phyloP scores from a whole-genome alignment of 495 filamentous ascomycete species.

The Rostrohypoxylon terebratum region DNA sequence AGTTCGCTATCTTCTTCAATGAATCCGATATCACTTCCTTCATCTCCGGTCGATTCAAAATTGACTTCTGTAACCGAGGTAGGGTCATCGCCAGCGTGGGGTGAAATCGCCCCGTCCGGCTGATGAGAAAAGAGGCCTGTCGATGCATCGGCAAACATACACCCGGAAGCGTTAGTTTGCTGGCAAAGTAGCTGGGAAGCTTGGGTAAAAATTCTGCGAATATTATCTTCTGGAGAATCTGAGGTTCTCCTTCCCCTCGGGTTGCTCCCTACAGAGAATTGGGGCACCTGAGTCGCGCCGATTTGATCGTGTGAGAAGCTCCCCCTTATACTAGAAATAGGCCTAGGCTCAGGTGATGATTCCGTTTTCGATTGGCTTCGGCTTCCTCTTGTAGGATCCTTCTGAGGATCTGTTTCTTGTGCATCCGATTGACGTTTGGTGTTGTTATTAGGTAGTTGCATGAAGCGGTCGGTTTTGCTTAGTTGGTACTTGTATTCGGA shows the following conservation, averaged over 20 bases:
- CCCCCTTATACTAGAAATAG: slow-evolving; percentile 4
- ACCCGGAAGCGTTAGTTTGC: slow-evolving; percentile 39
- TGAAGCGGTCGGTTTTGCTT: slow-evolving; percentile 34
- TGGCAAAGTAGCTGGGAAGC: slow-evolving; percentile 42
- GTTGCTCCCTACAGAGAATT: slow-evolving; percentile 21
- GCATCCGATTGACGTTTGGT: slow-evolving; percentile 13
- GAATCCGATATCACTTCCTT: slow-evolving; percentile 16
- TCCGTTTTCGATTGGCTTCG: slow-evolving; percentile 5
- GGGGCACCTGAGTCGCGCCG: slow-evolving; percentile 6
- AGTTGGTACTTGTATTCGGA: slow-evolving; percentile 45
- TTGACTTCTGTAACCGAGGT: slow-evolving; percentile 6
- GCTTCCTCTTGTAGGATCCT: slow-evolving; percentile 20
- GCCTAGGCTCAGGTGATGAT: neutral
- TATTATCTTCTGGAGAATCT: slow-evolving; percentile 25
- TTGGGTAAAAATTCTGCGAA: slow-evolving; percentile 38
- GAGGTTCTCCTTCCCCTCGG: slow-evolving; percentile 1
- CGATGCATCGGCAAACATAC: slow-evolving; percentile 37
- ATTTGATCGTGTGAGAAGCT: neutral
- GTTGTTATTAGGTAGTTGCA: slow-evolving; percentile 2
- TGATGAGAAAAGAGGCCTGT: slow-evolving; percentile 31
- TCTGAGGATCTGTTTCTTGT: slow-evolving; percentile 22
- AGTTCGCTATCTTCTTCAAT: neutral
- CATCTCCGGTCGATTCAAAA: slow-evolving; percentile 36
- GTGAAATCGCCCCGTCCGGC: slow-evolving; percentile 15
- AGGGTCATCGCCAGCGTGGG: slow-evolving; percentile 7